phyloP scores from a whole-genome alignment of 2,329 filamentous ascomycete genomes.

The Sporothrix inflata region DNA sequence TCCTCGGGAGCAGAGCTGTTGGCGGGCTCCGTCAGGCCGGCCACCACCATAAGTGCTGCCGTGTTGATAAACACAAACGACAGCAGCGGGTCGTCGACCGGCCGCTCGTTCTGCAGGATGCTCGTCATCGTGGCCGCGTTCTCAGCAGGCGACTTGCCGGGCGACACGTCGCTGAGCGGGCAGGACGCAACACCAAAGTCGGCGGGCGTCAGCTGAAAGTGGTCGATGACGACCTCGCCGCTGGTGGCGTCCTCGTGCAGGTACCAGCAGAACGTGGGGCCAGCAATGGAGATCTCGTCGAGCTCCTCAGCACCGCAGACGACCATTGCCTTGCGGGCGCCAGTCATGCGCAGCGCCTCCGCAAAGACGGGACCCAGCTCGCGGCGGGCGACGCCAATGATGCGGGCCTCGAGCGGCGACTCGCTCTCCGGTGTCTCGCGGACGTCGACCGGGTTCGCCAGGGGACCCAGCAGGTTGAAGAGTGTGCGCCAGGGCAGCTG shows the following conservation, averaged over 20 bases:
- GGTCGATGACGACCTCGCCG: conserved; percentile 61
- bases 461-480: conserved; percentile 92
- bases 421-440: conserved; percentile 31
- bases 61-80: conserved; percentile 96
- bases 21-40: conserved; percentile 78
- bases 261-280: conserved; percentile 86
- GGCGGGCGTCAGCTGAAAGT: conserved; percentile 76
- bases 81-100: conserved; percentile 78
- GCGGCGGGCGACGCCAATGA: conserved; percentile 89
- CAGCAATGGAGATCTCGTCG: conserved; percentile 93
- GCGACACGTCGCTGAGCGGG: conserved; percentile 75
- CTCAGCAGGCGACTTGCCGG: conserved; percentile 81
- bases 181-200: conserved; percentile 85
- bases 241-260: conserved; percentile 53
- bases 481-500: conserved; percentile 94
- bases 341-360: conserved; percentile 76
- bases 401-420: conserved; percentile 71
- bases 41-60: conserved; percentile 81
- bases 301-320: conserved; percentile 91
- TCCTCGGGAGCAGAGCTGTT: conserved; percentile 77
- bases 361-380: conserved; percentile 88
- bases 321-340: conserved; percentile 81
- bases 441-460: conserved; percentile 87
- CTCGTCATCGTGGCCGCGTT: conserved; percentile 83
- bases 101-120: conserved; percentile 74